A percentile compares a stretch with the other conserved stretches of the same genome.
Evolutionary conservation across 1,284 basidiomycete genomes (phyloP).

Genomic region (Golubevia sp.): DNA sequence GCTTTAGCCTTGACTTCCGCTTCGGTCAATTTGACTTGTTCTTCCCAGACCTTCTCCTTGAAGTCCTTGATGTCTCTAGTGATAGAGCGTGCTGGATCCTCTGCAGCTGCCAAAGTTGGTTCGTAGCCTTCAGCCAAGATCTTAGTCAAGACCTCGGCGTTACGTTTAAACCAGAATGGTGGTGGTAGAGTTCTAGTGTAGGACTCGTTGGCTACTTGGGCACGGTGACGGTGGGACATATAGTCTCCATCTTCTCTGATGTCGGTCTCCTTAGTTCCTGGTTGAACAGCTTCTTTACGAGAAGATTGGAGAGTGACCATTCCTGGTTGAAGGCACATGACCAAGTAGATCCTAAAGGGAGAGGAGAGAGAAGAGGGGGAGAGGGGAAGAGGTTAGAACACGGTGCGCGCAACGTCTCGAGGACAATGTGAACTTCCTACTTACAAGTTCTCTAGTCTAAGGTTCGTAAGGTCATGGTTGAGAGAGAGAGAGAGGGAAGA

Average conservation of each 20-base stretch:
- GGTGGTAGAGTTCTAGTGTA: slow-evolving; percentile 44
- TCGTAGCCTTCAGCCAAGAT: slow-evolving; percentile 45
- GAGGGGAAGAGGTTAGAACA: too few species aligned
- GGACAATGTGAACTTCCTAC: too few species aligned
- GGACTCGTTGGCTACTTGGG: slow-evolving; percentile 45
- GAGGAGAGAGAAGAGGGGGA: not conserved
- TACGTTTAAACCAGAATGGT: slow-evolving; percentile 52
- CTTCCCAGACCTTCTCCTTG: slow-evolving; percentile 52
- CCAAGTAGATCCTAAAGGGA: slow-evolving; percentile 28
- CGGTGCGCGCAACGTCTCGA: too few species aligned
- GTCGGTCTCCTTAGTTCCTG: slow-evolving; percentile 43
- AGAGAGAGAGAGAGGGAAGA: too few species aligned
- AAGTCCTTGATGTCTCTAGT: slow-evolving; percentile 43
- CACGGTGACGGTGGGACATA: slow-evolving; percentile 44
- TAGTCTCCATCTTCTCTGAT: slow-evolving; percentile 41
- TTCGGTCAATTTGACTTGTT: slow-evolving; percentile 17
- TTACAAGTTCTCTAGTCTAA: too few species aligned
- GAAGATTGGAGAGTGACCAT: slow-evolving; percentile 39
- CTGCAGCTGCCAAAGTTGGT: slow-evolving; percentile 34
- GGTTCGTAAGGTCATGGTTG: too few species aligned
- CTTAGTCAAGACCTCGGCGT: slow-evolving; percentile 40
- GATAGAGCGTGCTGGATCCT: slow-evolving; percentile 29
- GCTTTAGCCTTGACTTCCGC: slow-evolving; percentile 14
- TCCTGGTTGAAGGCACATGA: slow-evolving; percentile 46
- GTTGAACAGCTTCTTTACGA: slow-evolving; percentile 48